A percentile compares a stretch with the other conserved stretches of the same genome.
phyloP scores from a whole-genome alignment of 176 grass and related monocot species.

The Zea luxurians region DNA sequence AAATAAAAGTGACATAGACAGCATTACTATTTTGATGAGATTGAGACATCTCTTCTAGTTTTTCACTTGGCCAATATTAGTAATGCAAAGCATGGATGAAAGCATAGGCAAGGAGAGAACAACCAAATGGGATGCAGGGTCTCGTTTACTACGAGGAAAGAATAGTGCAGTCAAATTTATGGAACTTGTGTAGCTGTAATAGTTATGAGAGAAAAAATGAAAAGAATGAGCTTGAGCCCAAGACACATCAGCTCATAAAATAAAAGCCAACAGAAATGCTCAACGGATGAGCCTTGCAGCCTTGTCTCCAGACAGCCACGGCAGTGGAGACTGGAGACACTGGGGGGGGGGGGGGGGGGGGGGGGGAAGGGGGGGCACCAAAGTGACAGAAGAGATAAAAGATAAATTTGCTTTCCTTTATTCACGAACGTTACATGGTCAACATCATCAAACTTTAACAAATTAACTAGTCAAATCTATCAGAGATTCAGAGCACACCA shows the following conservation, averaged over 20 bases:
- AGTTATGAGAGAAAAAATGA: conserved; percentile 9
- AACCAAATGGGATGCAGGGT: not conserved
- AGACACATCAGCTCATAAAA: not conserved
- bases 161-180: not conserved
- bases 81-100: not conserved
- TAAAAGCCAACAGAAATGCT: not conserved
- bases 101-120: conserved; percentile 27
- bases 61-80: conserved; percentile 19
- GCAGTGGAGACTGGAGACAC: not conserved
- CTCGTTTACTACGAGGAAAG: not conserved
- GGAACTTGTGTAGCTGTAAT: conserved; percentile 11
- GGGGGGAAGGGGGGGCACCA: not conserved
- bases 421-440: not conserved
- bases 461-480: not conserved
- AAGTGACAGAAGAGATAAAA: not conserved
- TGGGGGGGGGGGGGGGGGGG: not conserved
- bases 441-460: not conserved
- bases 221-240: conserved; percentile 14
- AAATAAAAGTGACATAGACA: conserved; percentile 12
- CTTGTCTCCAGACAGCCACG: not conserved
- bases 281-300: not conserved
- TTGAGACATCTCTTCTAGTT: not conserved
- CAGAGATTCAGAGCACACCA: not conserved
- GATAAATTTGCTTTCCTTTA: not conserved
- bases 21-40: conserved; percentile 27